Percentiles rank a stretch among this genome's conserved stretches.
phyloP scores from a whole-genome alignment of 306 rosid genomes.

The Inga oerstediana region DNA sequence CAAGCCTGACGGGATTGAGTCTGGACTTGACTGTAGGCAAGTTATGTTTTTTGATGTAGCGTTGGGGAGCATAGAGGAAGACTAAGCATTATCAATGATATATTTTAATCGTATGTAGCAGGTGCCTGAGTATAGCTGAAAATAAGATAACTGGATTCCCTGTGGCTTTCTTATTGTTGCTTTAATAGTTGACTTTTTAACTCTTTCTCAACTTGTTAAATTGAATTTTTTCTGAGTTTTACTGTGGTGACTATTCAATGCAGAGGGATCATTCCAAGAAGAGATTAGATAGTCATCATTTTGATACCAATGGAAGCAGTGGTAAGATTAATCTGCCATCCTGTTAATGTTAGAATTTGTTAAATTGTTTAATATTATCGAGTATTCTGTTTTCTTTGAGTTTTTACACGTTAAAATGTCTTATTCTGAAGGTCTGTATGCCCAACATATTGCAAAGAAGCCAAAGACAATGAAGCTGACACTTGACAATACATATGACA shows the following conservation, averaged over 20 bases:
- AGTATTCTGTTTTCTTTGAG: slow-evolving; percentile 15
- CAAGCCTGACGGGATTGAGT: background rate
- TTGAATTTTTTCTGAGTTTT: slow-evolving; percentile 10
- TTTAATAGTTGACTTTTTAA: slow-evolving; percentile 8
- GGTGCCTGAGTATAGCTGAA: background rate
- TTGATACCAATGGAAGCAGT: slow-evolving; percentile 80
- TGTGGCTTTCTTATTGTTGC: slow-evolving; percentile 1
- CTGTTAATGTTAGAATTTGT: slow-evolving; percentile 29
- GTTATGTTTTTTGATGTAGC: background rate
- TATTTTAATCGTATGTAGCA: background rate
- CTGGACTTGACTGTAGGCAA: background rate
- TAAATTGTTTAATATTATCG: slow-evolving; percentile 6
- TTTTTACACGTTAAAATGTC: slow-evolving; percentile 23
- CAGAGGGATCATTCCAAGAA: slow-evolving; percentile 87
- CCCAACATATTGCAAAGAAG: slow-evolving; percentile 78
- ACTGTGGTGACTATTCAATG: slow-evolving; percentile 36
- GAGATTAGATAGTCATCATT: slow-evolving; percentile 79
- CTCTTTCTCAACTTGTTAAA: background rate
- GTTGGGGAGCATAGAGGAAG: background rate
- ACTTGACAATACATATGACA: slow-evolving; percentile 73
- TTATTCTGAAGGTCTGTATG: slow-evolving; percentile 70
- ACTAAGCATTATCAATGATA: background rate
- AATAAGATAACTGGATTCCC: background rate
- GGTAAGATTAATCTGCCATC: slow-evolving; percentile 50
- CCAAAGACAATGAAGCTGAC: slow-evolving; percentile 74